Percentiles rank a stretch among this genome's conserved stretches.
These are phyloP conservation scores for Gossypium lobatum DNA, from an alignment of 441 rosid genomes.

Conservation along the genomic window DNA sequence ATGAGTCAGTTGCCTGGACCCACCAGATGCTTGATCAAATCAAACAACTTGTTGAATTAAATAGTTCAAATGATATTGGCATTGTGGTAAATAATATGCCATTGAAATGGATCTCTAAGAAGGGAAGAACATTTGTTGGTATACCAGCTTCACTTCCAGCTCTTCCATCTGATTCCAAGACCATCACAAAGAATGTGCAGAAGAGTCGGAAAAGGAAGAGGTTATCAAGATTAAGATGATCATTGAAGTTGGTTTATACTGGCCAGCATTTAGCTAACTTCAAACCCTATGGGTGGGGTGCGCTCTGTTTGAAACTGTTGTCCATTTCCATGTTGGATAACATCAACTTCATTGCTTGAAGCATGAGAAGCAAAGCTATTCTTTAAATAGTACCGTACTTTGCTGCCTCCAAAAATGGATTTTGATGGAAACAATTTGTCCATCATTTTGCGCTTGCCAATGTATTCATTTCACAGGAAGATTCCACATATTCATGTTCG, in stretches of 20 bases:
- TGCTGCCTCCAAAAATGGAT: neutral
- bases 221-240: slow-evolving; percentile 41
- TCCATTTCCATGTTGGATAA: neutral
- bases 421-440: neutral
- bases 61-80: slow-evolving; percentile 45
- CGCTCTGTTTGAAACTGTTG: neutral
- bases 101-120: slow-evolving; percentile 72
- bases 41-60: slow-evolving; percentile 61
- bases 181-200: slow-evolving; percentile 9
- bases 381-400: neutral
- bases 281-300: neutral
- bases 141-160: slow-evolving; percentile 50
- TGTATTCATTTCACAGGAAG: neutral
- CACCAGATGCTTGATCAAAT: slow-evolving; percentile 71
- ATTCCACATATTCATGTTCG: neutral
- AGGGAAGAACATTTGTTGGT: slow-evolving; percentile 66
- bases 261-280: neutral
- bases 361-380: neutral
- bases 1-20: slow-evolving; percentile 70
- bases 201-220: slow-evolving; percentile 42
- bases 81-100: slow-evolving; percentile 58
- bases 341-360: neutral
- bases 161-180: slow-evolving; percentile 29
- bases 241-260: neutral
- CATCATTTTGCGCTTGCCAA: neutral